A percentile compares a stretch with the other conserved stretches of the same genome.
Conservation (phyloP, 345 rosid species). For the Nasturtium officinale region DNA sequence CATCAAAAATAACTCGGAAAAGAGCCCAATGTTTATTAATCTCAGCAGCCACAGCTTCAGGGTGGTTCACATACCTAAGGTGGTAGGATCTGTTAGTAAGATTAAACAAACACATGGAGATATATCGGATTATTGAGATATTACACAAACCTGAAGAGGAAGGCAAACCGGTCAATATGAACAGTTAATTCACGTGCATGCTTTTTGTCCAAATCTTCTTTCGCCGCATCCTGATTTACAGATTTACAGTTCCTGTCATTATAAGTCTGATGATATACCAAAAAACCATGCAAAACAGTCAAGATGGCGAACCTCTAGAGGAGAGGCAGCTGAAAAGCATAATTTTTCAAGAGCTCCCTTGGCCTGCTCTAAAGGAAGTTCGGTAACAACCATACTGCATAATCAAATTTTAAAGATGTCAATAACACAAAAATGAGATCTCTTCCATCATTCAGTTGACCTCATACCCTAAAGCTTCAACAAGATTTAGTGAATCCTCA, state of each 20-base stretch:
- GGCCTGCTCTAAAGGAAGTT: conserved; percentile 86
- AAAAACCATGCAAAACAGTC: conserved; percentile 26
- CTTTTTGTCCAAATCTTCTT: conserved; percentile 81
- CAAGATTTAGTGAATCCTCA: conserved; percentile 87
- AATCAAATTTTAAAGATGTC: conserved; percentile 36
- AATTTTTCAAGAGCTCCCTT: conserved; percentile 81
- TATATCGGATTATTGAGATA: conserved; percentile 1
- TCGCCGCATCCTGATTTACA: conserved; percentile 65
- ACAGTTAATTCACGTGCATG: conserved; percentile 88
- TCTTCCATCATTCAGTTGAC: conserved; percentile 23
- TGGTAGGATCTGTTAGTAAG: conserved; percentile 32
- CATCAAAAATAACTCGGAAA: conserved; percentile 83
- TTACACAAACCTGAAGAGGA: conserved; percentile 79
- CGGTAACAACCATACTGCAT: conserved; percentile 91
- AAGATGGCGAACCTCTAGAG: conserved; percentile 69
- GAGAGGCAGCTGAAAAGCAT: conserved; percentile 80
- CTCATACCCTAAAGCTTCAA: conserved; percentile 89
- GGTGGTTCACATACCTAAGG: conserved; percentile 88
- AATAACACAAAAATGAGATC: conserved; percentile 29
- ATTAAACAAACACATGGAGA: conserved; percentile 28
- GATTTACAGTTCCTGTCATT: conserved; percentile 9
- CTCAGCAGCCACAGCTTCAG: conserved; percentile 96
- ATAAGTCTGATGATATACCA: conserved; percentile 5
- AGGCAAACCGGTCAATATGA: conserved; percentile 95
- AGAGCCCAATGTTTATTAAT: conserved; percentile 92